These are phyloP conservation scores for Vanderwaltozyma yarrowii DNA, from an alignment of 805 yeast genomes.

Conservation along the genomic window DNA sequence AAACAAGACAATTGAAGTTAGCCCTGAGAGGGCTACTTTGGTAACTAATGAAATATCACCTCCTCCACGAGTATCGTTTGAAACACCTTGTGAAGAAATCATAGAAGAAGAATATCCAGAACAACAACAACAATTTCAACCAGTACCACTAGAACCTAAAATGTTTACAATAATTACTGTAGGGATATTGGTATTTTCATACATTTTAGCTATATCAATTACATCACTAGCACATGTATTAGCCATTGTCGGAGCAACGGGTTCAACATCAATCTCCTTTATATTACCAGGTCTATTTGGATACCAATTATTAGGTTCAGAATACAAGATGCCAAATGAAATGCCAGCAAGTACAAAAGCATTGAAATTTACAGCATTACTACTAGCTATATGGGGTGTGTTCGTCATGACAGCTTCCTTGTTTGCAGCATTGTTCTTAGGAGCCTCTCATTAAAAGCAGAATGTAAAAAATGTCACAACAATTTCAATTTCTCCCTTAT, in stretches of 20 bases:
- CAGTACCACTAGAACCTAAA: not conserved
- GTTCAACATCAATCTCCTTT: conserved; percentile 70
- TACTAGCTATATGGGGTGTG: conserved; percentile 39
- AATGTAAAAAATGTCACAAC: too few species aligned
- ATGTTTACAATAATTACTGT: conserved; percentile 35
- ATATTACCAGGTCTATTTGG: conserved; percentile 75
- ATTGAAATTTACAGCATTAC: conserved; percentile 31
- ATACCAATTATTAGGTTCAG: conserved; percentile 27
- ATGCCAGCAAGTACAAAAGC: conserved; percentile 22
- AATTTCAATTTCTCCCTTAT: too few species aligned
- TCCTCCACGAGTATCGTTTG: not conserved
- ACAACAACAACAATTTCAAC: conserved; percentile 7
- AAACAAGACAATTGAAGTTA: not conserved
- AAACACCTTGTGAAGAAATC: conserved; percentile 11
- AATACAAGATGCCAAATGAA: conserved; percentile 6
- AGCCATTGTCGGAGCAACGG: conserved; percentile 74
- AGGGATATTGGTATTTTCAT: conserved; percentile 37
- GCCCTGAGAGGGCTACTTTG: conserved; percentile 2
- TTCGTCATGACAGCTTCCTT: conserved; percentile 43
- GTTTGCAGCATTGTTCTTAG: conserved; percentile 27
- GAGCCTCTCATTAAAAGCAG: conserved; percentile 18
- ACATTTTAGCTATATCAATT: conserved; percentile 47
- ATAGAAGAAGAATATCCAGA: conserved; percentile 24
- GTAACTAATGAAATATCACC: conserved; percentile 1
- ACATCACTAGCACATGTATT: conserved; percentile 58